A percentile compares a stretch with the other conserved stretches of the same genome.
Conservation (phyloP, 768 basidiomycete genomes). For the Lactarius trivialis region DNA sequence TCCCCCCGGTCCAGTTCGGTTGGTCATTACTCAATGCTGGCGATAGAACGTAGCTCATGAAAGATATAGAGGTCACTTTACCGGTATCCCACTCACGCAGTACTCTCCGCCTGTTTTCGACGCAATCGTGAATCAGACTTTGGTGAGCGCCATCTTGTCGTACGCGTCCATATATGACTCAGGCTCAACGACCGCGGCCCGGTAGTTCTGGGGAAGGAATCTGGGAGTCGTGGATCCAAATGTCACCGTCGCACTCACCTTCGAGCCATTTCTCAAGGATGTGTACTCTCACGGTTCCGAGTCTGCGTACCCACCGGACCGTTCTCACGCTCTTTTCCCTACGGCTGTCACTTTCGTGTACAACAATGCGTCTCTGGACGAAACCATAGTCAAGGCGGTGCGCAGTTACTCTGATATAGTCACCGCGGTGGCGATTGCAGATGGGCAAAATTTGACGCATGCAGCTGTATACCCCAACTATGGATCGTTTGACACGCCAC, state of each 20-base stretch:
- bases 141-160: background rate
- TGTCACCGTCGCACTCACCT: background rate
- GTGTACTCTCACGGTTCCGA: background rate
- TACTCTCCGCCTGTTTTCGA: constrained; percentile 2
- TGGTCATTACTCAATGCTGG: background rate
- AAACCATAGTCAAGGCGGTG: background rate
- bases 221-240: background rate
- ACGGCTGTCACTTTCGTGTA: background rate
- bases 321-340: background rate
- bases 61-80: background rate
- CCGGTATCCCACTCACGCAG: background rate
- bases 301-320: background rate
- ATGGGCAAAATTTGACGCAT: no score
- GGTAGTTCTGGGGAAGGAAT: background rate
- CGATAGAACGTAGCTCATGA: background rate
- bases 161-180: background rate
- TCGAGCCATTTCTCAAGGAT: background rate
- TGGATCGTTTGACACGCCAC: background rate
- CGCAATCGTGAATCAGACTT: background rate
- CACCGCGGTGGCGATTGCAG: background rate
- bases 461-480: background rate
- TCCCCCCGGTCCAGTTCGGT: background rate
- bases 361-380: background rate
- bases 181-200: background rate
- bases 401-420: background rate